Conservation (phyloP, 257 asterid genomes). For the Gentiana straminea region DNA sequence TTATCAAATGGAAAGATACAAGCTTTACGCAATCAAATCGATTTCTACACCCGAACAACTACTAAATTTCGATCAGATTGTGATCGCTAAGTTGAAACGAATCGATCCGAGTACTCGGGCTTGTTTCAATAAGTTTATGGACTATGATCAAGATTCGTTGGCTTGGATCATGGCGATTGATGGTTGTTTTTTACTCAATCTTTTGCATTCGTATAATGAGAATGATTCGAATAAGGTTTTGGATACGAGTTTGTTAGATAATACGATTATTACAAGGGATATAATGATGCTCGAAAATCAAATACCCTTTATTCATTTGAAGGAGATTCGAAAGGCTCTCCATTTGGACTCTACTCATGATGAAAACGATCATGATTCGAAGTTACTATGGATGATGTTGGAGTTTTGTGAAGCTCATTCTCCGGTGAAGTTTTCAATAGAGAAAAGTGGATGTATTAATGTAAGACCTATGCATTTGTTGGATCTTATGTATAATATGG, state of each 20-base stretch:
- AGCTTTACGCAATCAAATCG: constrained; percentile 23
- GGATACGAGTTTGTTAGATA: constrained; percentile 7
- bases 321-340: constrained; percentile 12
- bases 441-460: neutral
- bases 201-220: constrained; percentile 5
- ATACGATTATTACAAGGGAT: constrained; percentile 19
- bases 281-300: constrained; percentile 39
- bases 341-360: neutral
- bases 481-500: constrained; percentile 25
- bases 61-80: constrained; percentile 12
- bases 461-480: constrained; percentile 21
- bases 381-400: constrained; percentile 5
- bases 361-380: neutral
- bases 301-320: constrained; percentile 21
- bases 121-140: constrained; percentile 30
- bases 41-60: constrained; percentile 15
- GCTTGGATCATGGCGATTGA: constrained; percentile 40
- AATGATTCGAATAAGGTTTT: neutral
- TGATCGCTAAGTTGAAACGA: constrained; percentile 15
- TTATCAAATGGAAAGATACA: constrained; percentile 31
- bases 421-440: constrained; percentile 17
- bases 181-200: constrained; percentile 25
- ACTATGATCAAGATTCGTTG: constrained; percentile 25
- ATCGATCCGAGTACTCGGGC: constrained; percentile 27
- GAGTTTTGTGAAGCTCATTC: constrained; percentile 18